Conservation (phyloP, 768 basidiomycete species). For the Boletellus ananiceps region DNA sequence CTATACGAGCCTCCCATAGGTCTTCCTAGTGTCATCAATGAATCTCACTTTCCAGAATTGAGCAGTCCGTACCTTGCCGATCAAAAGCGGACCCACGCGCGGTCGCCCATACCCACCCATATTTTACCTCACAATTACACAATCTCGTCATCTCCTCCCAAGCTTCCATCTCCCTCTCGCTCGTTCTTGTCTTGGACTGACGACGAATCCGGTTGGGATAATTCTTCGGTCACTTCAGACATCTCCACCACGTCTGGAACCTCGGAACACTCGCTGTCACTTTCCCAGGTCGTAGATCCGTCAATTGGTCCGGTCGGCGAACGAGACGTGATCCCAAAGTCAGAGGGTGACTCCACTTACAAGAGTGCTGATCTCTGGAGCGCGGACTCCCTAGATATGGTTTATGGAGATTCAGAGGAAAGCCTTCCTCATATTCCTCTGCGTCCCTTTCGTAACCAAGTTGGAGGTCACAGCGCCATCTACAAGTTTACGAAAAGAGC, state of each 20-base stretch:
- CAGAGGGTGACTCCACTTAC: slow-evolving; percentile 14
- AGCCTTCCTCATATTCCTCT: slow-evolving; percentile 85
- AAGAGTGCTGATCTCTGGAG: slow-evolving; percentile 20
- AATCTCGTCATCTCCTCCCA: slow-evolving; percentile 11
- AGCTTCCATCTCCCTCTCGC: slow-evolving; percentile 12
- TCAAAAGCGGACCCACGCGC: slow-evolving; percentile 23
- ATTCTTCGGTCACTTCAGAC: slow-evolving; percentile 59
- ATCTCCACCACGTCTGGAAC: slow-evolving; percentile 53
- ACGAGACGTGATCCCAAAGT: slow-evolving; percentile 14
- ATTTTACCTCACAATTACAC: slow-evolving; percentile 25
- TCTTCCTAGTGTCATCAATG: background rate
- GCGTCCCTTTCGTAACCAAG: slow-evolving; percentile 94
- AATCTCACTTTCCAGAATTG: slow-evolving; percentile 1
- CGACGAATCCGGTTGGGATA: slow-evolving; percentile 75
- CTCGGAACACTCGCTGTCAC: slow-evolving; percentile 27
- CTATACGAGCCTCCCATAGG: slow-evolving; percentile 20
- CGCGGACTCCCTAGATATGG: slow-evolving; percentile 36
- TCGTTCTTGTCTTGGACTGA: slow-evolving; percentile 64
- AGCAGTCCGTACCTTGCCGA: slow-evolving; percentile 1
- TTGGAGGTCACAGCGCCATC: slow-evolving; percentile 95
- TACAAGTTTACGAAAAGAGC: slow-evolving; percentile 98
- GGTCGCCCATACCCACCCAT: slow-evolving; percentile 39
- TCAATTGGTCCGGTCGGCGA: slow-evolving; percentile 17
- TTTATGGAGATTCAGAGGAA: slow-evolving; percentile 48
- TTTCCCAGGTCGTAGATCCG: slow-evolving; percentile 24